Evolutionary conservation across 2,329 filamentous ascomycete genomes (phyloP), one percentile per base, ranked within the genome.

Genomic region (Paraconiothyrium sp.): DNA sequence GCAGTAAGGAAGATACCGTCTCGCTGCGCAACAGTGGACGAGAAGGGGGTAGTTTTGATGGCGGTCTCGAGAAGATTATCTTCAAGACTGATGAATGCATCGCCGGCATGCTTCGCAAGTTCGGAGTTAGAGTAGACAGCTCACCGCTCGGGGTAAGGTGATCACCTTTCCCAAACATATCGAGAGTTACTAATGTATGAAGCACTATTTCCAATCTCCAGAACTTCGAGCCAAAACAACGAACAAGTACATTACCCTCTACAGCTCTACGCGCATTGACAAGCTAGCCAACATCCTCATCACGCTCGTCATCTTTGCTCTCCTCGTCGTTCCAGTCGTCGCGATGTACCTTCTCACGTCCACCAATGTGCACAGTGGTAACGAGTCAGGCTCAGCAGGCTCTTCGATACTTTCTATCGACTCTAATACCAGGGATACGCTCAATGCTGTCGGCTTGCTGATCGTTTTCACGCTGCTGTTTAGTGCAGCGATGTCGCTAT

Each of bases 1-100:
- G 72, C 34, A 73, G 68, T 43, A 78, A 80, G 64, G 79, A 82
- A 69, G 80, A 82, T 59, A 76, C 77, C 20, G 67, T 82, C 1
- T 80, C 76, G 0, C 67, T 82, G 0, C 68, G 74, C 9, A 72
- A 67, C 43, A 56, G 54, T 11, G 80, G 80, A 1, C 73, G 80
- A 10, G 80, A 82, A 59, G 77, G 79, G 67, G 78, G 78, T 13
- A 72, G 66, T 1, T 81, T 82, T 44, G 80, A 82, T 30, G 75
- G 75, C 3, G 67, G 76, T 8, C 72, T 82, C 1, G 79, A 82
- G 51, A 72, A 67, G 0, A 57, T 77, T 6, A 71, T 78, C 5
- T 65, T 66, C 2, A 68, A 71, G 14, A 54, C 73, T 14, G 72
- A 79, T 30, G 66, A 59, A 16, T 48, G 61, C 47, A 22, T 76